A percentile compares a stretch with the other conserved stretches of the same genome.
These are phyloP conservation scores for Moesziomyces aphidis DNA, from an alignment of 1,284 basidiomycete genomes.

Conservation along the genomic window DNA sequence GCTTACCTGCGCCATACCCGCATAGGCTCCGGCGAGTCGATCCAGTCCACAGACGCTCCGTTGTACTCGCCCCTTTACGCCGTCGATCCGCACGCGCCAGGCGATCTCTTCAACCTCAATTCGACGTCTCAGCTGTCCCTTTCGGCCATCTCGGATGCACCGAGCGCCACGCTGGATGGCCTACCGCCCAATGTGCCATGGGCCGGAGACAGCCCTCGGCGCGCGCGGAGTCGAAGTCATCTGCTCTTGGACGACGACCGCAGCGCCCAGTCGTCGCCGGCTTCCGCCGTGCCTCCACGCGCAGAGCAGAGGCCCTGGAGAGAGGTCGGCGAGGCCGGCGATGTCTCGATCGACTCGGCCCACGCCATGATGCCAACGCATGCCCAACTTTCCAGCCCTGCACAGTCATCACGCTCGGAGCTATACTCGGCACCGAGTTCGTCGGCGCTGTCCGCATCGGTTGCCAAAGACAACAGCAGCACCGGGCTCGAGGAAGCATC, in stretches of 20 bases:
- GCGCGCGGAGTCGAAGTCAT: constrained; percentile 20
- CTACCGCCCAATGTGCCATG: constrained; percentile 35
- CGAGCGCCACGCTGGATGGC: constrained; percentile 38
- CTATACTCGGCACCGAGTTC: constrained; percentile 7
- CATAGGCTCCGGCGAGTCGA: constrained; percentile 40
- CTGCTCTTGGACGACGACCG: constrained; percentile 39
- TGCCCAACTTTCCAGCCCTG: constrained; percentile 14
- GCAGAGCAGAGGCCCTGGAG: constrained; percentile 23
- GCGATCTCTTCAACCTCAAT: constrained; percentile 23
- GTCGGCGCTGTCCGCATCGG: background rate
- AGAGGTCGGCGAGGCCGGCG: constrained; percentile 29
- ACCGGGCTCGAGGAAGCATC: constrained; percentile 7
- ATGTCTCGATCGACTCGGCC: constrained; percentile 30
- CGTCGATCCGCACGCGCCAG: constrained; percentile 17
- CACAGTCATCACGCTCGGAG: constrained; percentile 7
- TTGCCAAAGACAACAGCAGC: background rate
- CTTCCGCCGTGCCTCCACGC: constrained; percentile 18
- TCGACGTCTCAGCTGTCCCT: constrained; percentile 45
- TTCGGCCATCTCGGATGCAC: constrained; percentile 45
- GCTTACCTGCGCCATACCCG: constrained; percentile 32
- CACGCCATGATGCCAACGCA: constrained; percentile 5
- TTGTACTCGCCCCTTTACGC: constrained; percentile 32
- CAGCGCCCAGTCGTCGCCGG: constrained; percentile 35
- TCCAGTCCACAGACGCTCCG: constrained; percentile 15
- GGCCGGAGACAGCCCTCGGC: constrained; percentile 30